Conservation (phyloP, 2,329 filamentous ascomycete species). For the Epichloe scottii region DNA sequence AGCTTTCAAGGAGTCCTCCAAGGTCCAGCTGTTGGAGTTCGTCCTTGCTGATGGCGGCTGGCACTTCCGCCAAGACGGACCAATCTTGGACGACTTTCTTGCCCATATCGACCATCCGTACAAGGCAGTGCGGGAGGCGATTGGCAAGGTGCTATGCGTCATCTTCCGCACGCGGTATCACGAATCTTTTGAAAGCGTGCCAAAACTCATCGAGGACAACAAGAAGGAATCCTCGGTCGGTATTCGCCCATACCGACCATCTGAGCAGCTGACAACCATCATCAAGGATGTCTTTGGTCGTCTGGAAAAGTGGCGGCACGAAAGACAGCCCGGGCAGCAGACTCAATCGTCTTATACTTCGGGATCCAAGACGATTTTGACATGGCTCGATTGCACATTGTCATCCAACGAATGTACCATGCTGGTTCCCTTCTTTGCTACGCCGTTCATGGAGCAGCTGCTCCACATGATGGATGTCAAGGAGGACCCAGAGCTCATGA, state of each 20-base stretch:
- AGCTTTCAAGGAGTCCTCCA: constrained; percentile 96
- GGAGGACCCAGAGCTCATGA: constrained; percentile 91
- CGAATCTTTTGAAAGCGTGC: constrained; percentile 78
- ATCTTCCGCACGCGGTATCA: constrained; percentile 89
- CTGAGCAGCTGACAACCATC: constrained; percentile 57
- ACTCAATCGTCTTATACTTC: constrained; percentile 91
- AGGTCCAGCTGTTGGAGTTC: constrained; percentile 83
- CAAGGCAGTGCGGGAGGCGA: constrained; percentile 90
- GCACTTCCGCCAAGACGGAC: constrained; percentile 87
- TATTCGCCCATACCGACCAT: constrained; percentile 68
- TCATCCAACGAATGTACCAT: constrained; percentile 88
- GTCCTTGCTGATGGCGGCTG: constrained; percentile 80
- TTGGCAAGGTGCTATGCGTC: constrained; percentile 76
- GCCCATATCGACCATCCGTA: constrained; percentile 92
- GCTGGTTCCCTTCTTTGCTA: constrained; percentile 81
- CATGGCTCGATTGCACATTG: constrained; percentile 87
- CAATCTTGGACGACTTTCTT: constrained; percentile 81
- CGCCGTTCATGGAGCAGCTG: constrained; percentile 80
- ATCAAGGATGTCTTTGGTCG: constrained; percentile 65
- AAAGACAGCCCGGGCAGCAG: constrained; percentile 77
- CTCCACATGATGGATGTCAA: constrained; percentile 99
- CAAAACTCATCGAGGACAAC: constrained; percentile 63
- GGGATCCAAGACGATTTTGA: constrained; percentile 86
- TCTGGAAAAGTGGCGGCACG: constrained; percentile 76
- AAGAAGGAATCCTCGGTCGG: constrained; percentile 72